Evolutionary conservation across 495 filamentous ascomycete genomes (phyloP).

Genomic region (Chaetomidium leptoderma): DNA sequence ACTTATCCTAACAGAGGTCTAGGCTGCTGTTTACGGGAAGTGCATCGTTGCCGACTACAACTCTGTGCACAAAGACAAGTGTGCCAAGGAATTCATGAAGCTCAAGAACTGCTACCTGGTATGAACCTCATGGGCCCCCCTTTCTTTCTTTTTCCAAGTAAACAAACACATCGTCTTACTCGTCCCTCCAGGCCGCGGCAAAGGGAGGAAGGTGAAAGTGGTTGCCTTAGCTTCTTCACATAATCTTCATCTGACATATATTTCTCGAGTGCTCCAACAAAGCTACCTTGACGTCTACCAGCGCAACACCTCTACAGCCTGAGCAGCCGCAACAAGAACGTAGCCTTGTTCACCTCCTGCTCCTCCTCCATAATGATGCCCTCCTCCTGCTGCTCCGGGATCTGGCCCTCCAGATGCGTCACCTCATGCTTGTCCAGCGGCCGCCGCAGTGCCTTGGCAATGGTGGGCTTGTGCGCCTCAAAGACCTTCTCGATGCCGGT

Average conservation of each 20-base stretch:
- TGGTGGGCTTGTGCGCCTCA: slow-evolving; percentile 57
- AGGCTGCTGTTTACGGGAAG: slow-evolving; percentile 86
- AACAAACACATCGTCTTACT: slow-evolving; percentile 4
- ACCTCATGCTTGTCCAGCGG: slow-evolving; percentile 71
- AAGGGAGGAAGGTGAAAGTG: slow-evolving; percentile 35
- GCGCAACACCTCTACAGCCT: slow-evolving; percentile 52
- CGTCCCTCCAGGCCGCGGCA: slow-evolving; percentile 36
- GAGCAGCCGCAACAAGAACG: slow-evolving; percentile 75
- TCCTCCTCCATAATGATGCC: slow-evolving; percentile 77
- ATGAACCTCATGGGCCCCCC: slow-evolving; percentile 26
- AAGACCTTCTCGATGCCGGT: slow-evolving; percentile 73
- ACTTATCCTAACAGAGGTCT: slow-evolving; percentile 2
- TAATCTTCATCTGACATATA: not conserved
- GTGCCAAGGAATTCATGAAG: slow-evolving; percentile 74
- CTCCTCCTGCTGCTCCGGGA: slow-evolving; percentile 52
- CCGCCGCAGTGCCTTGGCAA: slow-evolving; percentile 76
- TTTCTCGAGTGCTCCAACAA: not conserved
- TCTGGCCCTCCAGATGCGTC: slow-evolving; percentile 60
- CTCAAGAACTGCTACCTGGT: slow-evolving; percentile 89
- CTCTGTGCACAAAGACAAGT: slow-evolving; percentile 87
- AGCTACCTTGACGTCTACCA: not conserved
- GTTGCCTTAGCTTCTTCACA: not conserved
- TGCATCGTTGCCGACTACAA: slow-evolving; percentile 91
- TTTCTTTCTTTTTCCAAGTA: not conserved
- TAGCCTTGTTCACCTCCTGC: slow-evolving; percentile 83